Evolutionary conservation across 305 asterid genomes (phyloP), one percentile per base, ranked within the genome.

Genomic region (Fraxinus baroniana): DNA sequence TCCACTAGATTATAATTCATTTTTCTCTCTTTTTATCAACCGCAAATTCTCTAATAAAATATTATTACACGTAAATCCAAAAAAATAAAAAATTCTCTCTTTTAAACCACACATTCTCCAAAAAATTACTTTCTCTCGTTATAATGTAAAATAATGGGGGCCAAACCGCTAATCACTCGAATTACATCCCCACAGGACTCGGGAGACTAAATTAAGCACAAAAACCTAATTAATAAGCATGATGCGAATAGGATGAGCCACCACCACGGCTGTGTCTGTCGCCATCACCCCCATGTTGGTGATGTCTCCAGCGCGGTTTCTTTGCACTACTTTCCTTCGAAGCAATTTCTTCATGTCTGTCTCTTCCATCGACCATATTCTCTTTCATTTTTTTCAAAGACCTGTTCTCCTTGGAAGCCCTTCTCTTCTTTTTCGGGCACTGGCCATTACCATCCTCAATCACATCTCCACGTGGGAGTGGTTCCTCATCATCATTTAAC

Each of bases 371-470:
- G 78, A 81, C 83, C 2, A 81, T 83, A 20, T 74, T 81, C 12
- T 74, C 88, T 81, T 79, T 89, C 60, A 39, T 85, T 82, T 88
- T 88, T 89, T 89, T 92, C 13, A 46, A 70, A 4, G 80, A 28
- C 80, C 73, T 87, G 44, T 81, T 90, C 80, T 86, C 90, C 81
- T 86, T 87, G 0, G 89, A 77, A 36, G 78, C 57, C 86, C 87
- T 91, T 87, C 96, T 89, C 85, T 90, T 95, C 89, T 90, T 91
- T 66, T 90, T 89, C 2, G 92, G 86, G 44, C 94, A 89, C 26
- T 81, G 84, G 36, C 33, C 81, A 12, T 41, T 86, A 26, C 83
- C 62, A 8, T 83, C 84, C 10, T 49, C 80, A 64, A 78, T 78
- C 7, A 87, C 86, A 64, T 84, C 87, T 77, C 88, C 91, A 2